A percentile compares a stretch with the other conserved stretches of the same genome.
Evolutionary conservation across 1,139 yeast genomes (phyloP).

Genomic region (Diutina pseudorugosa): DNA sequence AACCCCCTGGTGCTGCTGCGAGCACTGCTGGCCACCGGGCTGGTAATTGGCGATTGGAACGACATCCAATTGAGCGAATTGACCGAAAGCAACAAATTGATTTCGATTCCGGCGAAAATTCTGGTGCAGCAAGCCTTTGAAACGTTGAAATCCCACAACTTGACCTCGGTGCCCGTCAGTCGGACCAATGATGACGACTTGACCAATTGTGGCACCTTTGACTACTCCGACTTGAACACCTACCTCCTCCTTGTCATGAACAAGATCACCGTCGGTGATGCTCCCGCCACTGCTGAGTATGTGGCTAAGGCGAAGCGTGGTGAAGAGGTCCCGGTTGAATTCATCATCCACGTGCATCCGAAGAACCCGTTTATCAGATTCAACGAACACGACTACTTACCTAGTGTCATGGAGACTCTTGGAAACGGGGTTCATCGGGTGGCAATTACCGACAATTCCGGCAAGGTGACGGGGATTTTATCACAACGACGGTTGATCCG

Average conservation of each 20-base stretch:
- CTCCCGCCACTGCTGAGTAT: slow-evolving; percentile 16
- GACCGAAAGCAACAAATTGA: slow-evolving; percentile 67
- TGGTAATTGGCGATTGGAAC: slow-evolving; percentile 44
- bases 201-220: slow-evolving; percentile 65
- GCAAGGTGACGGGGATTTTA: slow-evolving; percentile 58
- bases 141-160: slow-evolving; percentile 52
- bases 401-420: slow-evolving; percentile 68
- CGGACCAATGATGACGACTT: slow-evolving; percentile 34
- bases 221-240: slow-evolving; percentile 83
- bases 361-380: slow-evolving; percentile 79
- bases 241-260: slow-evolving; percentile 68
- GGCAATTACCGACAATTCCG: slow-evolving; percentile 53
- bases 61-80: slow-evolving; percentile 60
- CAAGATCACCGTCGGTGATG: slow-evolving; percentile 34
- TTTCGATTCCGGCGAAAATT: slow-evolving; percentile 45
- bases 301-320: slow-evolving; percentile 43
- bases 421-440: slow-evolving; percentile 91
- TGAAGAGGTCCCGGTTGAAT: slow-evolving; percentile 68
- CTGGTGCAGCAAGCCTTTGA: slow-evolving; percentile 86
- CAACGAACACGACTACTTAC: slow-evolving; percentile 53
- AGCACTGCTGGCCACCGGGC: slow-evolving; percentile 10
- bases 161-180: slow-evolving; percentile 78
- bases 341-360: slow-evolving; percentile 67
- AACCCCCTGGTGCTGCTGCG: slow-evolving; percentile 4
- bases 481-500: slow-evolving; percentile 80